phyloP scores from a whole-genome alignment of 2,329 filamentous ascomycete species.

The Pyricularia grisea region DNA sequence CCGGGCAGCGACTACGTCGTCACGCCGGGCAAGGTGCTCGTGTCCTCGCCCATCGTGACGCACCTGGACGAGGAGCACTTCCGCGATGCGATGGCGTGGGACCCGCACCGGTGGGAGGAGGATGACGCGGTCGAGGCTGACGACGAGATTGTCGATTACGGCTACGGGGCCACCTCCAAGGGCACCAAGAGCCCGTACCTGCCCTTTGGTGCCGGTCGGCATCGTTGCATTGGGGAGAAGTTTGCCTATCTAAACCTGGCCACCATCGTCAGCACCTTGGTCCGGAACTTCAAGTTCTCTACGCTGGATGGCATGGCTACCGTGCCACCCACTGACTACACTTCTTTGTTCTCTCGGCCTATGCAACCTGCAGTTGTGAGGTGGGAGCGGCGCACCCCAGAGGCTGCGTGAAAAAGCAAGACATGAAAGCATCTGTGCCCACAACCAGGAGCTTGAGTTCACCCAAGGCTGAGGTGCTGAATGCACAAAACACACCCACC shows the following conservation, averaged over 20 bases:
- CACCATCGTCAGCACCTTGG: constrained; percentile 69
- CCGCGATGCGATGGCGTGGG: constrained; percentile 73
- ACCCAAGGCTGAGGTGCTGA: too few species aligned
- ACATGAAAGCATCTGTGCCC: too few species aligned
- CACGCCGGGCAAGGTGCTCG: constrained; percentile 69
- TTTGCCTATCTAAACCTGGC: constrained; percentile 91
- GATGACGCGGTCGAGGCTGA: constrained; percentile 35
- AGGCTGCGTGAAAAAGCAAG: too few species aligned
- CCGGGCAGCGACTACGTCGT: constrained; percentile 76
- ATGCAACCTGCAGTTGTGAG: constrained; percentile 60
- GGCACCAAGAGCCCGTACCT: constrained; percentile 84
- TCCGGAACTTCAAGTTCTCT: constrained; percentile 70
- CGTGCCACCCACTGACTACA: constrained; percentile 60
- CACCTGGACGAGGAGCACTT: constrained; percentile 66
- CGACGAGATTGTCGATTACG: constrained; percentile 81
- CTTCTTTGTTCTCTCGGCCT: constrained; percentile 65
- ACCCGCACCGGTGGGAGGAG: constrained; percentile 79
- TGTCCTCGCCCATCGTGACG: constrained; percentile 78
- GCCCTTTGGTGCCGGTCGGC: constrained; percentile 85
- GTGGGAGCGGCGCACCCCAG: constrained; percentile 55
- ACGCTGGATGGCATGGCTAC: constrained; percentile 63
- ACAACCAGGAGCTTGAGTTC: too few species aligned
- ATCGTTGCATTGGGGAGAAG: constrained; percentile 93
- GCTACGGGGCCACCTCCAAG: constrained; percentile 88
- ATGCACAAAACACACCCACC: constrained; percentile 30